Evolutionary conservation across 2,329 filamentous ascomycete genomes (phyloP).

Genomic region (Xylariaceae sp.): DNA sequence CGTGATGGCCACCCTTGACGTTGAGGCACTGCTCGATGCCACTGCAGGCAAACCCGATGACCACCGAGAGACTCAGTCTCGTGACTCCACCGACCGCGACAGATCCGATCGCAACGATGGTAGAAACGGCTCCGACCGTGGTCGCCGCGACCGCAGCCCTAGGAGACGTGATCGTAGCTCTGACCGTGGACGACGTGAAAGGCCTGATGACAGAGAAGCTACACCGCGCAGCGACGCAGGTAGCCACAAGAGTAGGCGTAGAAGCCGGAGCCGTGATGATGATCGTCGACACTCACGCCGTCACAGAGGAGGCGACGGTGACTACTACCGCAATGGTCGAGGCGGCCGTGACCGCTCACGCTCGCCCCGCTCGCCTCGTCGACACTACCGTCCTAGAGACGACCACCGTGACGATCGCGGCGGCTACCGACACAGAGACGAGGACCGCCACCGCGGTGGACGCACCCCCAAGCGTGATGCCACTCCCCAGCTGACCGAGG

Average conservation of each 20-base stretch:
- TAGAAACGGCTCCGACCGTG: conserved; percentile 46
- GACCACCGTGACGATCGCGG: conserved; percentile 56
- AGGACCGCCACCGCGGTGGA: conserved; percentile 40
- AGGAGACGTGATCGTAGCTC: conserved; percentile 47
- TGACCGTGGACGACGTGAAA: conserved; percentile 55
- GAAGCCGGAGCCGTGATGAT: conserved; percentile 76
- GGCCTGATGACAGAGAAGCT: conserved; percentile 58
- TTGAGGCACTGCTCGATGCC: conserved; percentile 87
- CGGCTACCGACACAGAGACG: conserved; percentile 54
- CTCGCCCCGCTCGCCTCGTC: conserved; percentile 68
- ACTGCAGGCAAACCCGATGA: conserved; percentile 62
- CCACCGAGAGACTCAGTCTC: conserved; percentile 45
- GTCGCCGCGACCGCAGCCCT: conserved; percentile 55
- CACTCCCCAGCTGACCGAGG: conserved; percentile 79
- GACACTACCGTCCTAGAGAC: conserved; percentile 55
- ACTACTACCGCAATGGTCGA: conserved; percentile 65
- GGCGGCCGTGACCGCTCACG: conserved; percentile 62
- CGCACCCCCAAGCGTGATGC: conserved; percentile 44
- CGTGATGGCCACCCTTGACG: conserved; percentile 59
- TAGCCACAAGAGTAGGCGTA: conserved; percentile 77
- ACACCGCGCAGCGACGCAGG: conserved; percentile 74
- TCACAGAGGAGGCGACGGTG: conserved; percentile 64
- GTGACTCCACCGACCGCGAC: conserved; percentile 57
- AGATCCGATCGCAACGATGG: conserved; percentile 53
- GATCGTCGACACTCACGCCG: conserved; percentile 71